Conservation (phyloP, 352 stramenopile genomes). For the Phytophthora ohioensis region DNA sequence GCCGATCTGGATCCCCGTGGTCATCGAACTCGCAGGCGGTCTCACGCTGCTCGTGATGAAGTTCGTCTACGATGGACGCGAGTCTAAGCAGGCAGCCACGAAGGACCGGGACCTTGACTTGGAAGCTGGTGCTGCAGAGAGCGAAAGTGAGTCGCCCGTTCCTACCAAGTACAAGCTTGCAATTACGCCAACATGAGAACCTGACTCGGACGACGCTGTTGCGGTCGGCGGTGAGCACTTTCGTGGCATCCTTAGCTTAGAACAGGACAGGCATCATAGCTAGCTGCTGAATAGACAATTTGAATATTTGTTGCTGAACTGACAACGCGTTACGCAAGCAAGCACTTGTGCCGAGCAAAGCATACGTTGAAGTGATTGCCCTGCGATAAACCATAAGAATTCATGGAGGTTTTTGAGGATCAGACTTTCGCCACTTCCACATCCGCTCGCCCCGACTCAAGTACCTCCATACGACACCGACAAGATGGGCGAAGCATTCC, state of each 20-base stretch:
- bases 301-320: neutral
- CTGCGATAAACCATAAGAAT: constrained; percentile 6
- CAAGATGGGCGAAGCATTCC: constrained; percentile 39
- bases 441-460: constrained; percentile 18
- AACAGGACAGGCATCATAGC: neutral
- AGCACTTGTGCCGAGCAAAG: neutral
- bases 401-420: constrained; percentile 11
- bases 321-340: constrained; percentile 3
- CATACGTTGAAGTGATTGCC: neutral
- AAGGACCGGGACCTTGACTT: too few relatives aligned
- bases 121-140: too few relatives aligned
- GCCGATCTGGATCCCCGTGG: neutral
- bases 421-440: constrained; percentile 16
- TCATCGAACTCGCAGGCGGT: too few relatives aligned
- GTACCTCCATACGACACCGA: constrained; percentile 2
- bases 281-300: neutral
- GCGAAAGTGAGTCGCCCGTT: too few relatives aligned
- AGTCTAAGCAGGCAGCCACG: neutral
- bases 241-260: too few relatives aligned
- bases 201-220: too few relatives aligned
- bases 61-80: neutral
- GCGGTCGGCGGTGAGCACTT: too few relatives aligned
- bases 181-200: too few relatives aligned
- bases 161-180: neutral
- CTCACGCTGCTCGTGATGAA: too few relatives aligned